Base-by-base conservation (phyloP, 345 rosid genomes). In the Eutrema japonicum region DNA sequence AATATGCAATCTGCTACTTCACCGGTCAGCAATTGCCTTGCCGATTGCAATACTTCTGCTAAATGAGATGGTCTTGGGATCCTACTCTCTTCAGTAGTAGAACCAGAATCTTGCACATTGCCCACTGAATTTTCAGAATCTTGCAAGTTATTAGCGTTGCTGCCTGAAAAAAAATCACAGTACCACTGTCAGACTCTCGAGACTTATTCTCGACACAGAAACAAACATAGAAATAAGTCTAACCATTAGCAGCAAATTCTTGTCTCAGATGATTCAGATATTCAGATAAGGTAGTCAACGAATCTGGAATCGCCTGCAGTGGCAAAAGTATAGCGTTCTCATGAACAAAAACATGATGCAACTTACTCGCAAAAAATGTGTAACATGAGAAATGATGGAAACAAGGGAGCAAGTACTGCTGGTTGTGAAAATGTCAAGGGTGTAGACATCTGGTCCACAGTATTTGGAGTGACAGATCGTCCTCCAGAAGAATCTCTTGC, bases 1-100 rank as follows among this genome's bases (percentile, higher is more conserved):
- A 77, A 80, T 83, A 87, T 47, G 77, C 77, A 72, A 63, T 85
- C 85, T 69, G 85, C 79, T 76, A 75, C 87, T 80, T 80, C 84
- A 73, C 76, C 82, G n/a, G 11, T 76, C 79, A 85, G 75, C 60
- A 87, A 62, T 54, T 78, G 87, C 71, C 88, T 85, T 37, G 80
- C 70, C 8, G 85, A 83, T 58, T 49, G 82, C 74, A 87, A 56
- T 69, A 87, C 81, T 73, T 80, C 84, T 8, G 84, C 84, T 81
- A 87, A 74, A 63, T 81, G 80, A 71, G 83, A 81, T 32, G 85
- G 88, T 12, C 86, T 74, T 10, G 85, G 87, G 38, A 84, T 76
- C 65, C 76, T 77, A 61, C 70, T 77, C 69, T 81, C 83, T 45
- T 32, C 82, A 55, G 54, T 22, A 48, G 66, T 76, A 53, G 77